phyloP scores from a whole-genome alignment of 805 yeast genomes.

The Candida nemodendra region DNA sequence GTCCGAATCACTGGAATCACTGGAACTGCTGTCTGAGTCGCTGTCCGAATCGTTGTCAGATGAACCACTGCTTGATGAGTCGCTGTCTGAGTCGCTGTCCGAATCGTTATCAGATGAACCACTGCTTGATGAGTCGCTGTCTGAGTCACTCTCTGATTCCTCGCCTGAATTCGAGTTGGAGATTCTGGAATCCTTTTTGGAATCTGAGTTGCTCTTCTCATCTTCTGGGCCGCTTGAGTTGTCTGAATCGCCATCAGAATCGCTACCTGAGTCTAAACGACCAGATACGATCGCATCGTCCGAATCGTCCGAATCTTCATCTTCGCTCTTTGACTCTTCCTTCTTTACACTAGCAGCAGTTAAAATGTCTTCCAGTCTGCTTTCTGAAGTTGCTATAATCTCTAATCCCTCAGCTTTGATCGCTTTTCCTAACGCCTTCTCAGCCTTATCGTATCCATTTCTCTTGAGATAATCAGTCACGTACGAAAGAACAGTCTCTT shows the following conservation, averaged over 20 bases:
- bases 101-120: conserved; percentile 11
- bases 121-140: conserved; percentile 11
- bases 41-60: conserved; percentile 13
- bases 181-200: conserved; percentile 10
- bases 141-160: conserved; percentile 5
- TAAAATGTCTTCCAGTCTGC: conserved; percentile 12
- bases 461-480: conserved; percentile 26
- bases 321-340: conserved; percentile 3
- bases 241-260: conserved; percentile 8
- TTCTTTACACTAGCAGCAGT: neutral
- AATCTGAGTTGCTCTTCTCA: conserved; percentile 8
- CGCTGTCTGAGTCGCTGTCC: conserved; percentile 12
- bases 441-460: conserved; percentile 23
- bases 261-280: conserved; percentile 11
- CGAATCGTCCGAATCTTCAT: conserved; percentile 4
- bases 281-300: conserved; percentile 2
- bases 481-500: conserved; percentile 18
- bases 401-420: conserved; percentile 12
- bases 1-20: conserved; percentile 6
- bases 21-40: conserved; percentile 18
- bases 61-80: conserved; percentile 18
- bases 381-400: conserved; percentile 10
- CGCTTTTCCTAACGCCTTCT: conserved; percentile 21
- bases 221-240: conserved; percentile 18
- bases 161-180: conserved; percentile 8